These are phyloP conservation scores for Emericellopsis cladophorae DNA, from an alignment of 2,329 filamentous ascomycete genomes.

Conservation along the genomic window DNA sequence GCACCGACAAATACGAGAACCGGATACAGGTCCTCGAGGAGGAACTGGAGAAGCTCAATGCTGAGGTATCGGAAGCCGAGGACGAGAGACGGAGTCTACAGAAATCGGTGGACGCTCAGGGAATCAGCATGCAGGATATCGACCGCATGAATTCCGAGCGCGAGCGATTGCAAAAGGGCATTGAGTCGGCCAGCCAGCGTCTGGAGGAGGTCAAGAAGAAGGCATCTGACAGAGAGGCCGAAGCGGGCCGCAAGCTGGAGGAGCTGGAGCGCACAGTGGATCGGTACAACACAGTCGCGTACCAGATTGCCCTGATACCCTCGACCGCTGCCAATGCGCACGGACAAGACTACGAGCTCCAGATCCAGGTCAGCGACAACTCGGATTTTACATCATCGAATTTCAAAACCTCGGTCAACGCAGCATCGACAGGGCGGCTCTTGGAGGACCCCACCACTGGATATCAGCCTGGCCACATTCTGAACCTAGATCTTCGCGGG, in stretches of 20 bases:
- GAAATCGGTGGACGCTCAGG: constrained; percentile 78
- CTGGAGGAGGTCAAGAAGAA: constrained; percentile 78
- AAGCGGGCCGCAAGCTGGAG: constrained; percentile 75
- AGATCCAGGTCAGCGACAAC: constrained; percentile 65
- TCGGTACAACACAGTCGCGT: constrained; percentile 85
- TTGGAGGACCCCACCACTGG: constrained; percentile 72
- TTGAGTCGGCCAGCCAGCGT: constrained; percentile 62
- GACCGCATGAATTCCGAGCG: constrained; percentile 96
- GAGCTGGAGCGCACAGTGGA: constrained; percentile 86
- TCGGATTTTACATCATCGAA: constrained; percentile 63
- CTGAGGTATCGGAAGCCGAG: constrained; percentile 68
- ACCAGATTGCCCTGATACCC: constrained; percentile 86
- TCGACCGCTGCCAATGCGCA: constrained; percentile 74
- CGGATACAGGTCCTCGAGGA: constrained; percentile 74
- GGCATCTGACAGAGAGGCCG: constrained; percentile 76
- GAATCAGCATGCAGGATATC: constrained; percentile 95
- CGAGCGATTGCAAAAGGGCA: constrained; percentile 80
- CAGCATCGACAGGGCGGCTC: constrained; percentile 53
- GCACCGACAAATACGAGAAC: constrained; percentile 78
- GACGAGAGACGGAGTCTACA: constrained; percentile 72
- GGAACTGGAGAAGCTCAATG: constrained; percentile 66
- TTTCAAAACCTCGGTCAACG: constrained; percentile 28
- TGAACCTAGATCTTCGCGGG: constrained; percentile 80
- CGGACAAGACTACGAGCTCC: constrained; percentile 73
- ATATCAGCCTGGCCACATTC: constrained; percentile 78